Evolutionary conservation across 495 filamentous ascomycete genomes (phyloP), one percentile per base, ranked within the genome.

Genomic region (Neurospora intermedia): DNA sequence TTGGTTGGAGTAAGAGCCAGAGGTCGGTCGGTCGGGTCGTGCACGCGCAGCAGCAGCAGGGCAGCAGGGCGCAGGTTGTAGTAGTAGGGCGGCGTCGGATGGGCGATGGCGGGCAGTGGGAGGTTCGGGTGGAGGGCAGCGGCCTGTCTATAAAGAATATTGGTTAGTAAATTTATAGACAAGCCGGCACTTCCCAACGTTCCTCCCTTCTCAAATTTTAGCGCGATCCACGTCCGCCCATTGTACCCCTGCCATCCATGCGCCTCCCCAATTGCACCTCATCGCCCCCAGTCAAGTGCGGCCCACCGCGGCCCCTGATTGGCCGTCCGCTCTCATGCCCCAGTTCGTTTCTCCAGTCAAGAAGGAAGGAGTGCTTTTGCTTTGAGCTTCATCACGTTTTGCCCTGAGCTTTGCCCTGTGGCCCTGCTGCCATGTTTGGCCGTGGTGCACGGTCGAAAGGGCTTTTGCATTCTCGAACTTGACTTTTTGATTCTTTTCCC

Each of bases 101-200:
- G 54, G 54, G 54, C 54, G 54, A 66, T 66, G 54, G 54, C 54
- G 76, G 73, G 77, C 71, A 76, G 75, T 76, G 77, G 76, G 74
- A 79, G 72, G 69, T 73, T 81, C 77, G 76, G 80, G 79, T 79
- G 80, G 80, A 80, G 80, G 80, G 80, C 80, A 77, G 75, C 69
- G 77, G 72, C 73, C 76, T 70, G 78, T 77, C 80, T 82, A 78
- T 82, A 82, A 80, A 80, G 76, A 81, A 78, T 78, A 77, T 80
- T 77, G 78, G 77, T 79, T 79, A 66, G 54, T 79, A 80, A 78
- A 80, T 82, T 82, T 82, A 81, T 82, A 82, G 79, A 82, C 80
- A 80, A 66, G 75, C 78, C 70, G 69, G 74, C 73, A 69, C 71
- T 77, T 77, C 76, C 78, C 74, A 79, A 78, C 77, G 76, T 76